Evolutionary conservation across 2,329 filamentous ascomycete genomes (phyloP).

Genomic region (Aspergillus felis): DNA sequence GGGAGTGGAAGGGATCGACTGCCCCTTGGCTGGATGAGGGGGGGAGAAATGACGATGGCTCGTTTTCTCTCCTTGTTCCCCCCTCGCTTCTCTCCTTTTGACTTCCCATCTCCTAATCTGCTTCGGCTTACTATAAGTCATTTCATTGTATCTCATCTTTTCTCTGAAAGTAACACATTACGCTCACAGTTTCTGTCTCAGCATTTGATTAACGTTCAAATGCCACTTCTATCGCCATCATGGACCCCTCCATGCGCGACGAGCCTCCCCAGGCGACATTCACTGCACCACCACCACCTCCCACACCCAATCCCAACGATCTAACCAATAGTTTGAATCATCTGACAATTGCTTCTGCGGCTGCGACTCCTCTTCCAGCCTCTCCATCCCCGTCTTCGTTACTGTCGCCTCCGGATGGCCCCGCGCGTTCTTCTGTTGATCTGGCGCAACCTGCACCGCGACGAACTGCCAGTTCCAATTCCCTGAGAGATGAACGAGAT

Average conservation of each 20-base stretch:
- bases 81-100: slow-evolving; percentile 2
- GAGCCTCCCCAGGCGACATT: slow-evolving; percentile 18
- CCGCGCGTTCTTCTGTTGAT: slow-evolving; percentile 17
- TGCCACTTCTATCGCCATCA: slow-evolving; percentile 21
- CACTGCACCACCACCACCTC: slow-evolving; percentile 10
- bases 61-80: slow-evolving; percentile 10
- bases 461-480: slow-evolving; percentile 32
- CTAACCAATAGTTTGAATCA: slow-evolving; percentile 23
- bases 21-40: slow-evolving; percentile 5
- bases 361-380: slow-evolving; percentile 21
- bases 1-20: neutral
- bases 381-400: slow-evolving; percentile 25
- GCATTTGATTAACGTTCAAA: slow-evolving; percentile 2
- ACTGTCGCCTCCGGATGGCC: slow-evolving; percentile 21
- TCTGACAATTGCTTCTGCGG: slow-evolving; percentile 22
- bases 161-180: neutral
- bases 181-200: neutral
- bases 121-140: neutral
- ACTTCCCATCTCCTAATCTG: neutral
- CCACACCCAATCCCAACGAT: slow-evolving; percentile 12
- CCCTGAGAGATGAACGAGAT: slow-evolving; percentile 37
- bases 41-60: neutral
- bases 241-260: slow-evolving; percentile 29
- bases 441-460: slow-evolving; percentile 20
- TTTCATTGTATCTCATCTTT: neutral